A percentile compares a stretch with the other conserved stretches of the same genome.
Conservation (phyloP, 2,329 filamentous ascomycete genomes). For the Nigrospora osmanthi region DNA sequence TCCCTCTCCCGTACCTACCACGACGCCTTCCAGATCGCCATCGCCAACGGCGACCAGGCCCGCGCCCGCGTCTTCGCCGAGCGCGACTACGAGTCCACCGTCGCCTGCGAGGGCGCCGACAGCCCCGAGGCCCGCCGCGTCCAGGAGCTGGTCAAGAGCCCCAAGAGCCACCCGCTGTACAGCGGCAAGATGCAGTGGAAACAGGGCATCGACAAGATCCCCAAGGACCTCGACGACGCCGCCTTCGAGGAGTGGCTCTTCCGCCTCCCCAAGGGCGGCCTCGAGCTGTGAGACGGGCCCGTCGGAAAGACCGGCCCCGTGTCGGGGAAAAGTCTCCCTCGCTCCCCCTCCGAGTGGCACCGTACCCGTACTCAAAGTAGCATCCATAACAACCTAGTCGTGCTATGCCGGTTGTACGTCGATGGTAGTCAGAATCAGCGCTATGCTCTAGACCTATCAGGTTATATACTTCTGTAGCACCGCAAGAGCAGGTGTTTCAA, state of each 20-base stretch:
- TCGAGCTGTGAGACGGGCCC: not conserved
- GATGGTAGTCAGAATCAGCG: no score
- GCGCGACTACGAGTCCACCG: slow-evolving; percentile 16
- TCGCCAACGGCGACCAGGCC: slow-evolving; percentile 26
- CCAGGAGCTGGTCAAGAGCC: not conserved
- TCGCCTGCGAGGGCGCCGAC: slow-evolving; percentile 24
- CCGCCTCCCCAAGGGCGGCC: not conserved
- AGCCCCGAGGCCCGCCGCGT: slow-evolving; percentile 5
- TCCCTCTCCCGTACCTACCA: slow-evolving; percentile 19
- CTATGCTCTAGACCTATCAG: no score
- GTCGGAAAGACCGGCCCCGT: no score
- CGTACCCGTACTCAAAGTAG: no score
- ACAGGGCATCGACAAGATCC: slow-evolving; percentile 1
- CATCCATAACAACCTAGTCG: no score
- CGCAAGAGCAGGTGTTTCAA: not conserved
- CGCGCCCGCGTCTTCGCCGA: slow-evolving; percentile 27
- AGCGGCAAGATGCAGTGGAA: slow-evolving; percentile 1
- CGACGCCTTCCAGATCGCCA: slow-evolving; percentile 25
- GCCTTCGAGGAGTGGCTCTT: slow-evolving; percentile 2
- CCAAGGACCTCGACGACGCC: not conserved
- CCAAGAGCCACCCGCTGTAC: slow-evolving; percentile 1
- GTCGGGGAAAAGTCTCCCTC: no score
- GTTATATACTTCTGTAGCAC: not conserved
- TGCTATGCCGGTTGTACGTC: no score
- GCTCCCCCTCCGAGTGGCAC: no score